phyloP scores from a whole-genome alignment of 148 eudicot genomes.

The Camellia granthamiana region DNA sequence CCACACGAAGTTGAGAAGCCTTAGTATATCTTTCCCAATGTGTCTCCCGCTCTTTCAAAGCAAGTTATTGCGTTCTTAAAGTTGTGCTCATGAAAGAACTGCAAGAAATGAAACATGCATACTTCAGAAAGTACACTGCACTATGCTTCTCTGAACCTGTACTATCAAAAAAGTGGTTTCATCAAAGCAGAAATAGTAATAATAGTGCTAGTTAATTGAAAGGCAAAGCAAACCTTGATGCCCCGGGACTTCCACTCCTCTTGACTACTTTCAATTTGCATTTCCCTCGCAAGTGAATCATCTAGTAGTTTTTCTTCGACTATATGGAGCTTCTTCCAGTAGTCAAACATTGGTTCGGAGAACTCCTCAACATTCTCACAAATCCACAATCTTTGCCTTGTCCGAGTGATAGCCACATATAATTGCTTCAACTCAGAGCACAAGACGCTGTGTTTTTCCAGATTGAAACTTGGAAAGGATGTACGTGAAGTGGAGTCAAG shows the following conservation, averaged over 20 bases:
- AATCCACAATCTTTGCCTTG: conserved; percentile 23
- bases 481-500: conserved; percentile 20
- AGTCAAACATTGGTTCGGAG: conserved; percentile 44
- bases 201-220: too few relatives aligned
- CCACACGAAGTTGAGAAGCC: conserved; percentile 37
- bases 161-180: not conserved
- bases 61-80: conserved; percentile 52
- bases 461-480: conserved; percentile 25
- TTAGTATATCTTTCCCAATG: conserved; percentile 39
- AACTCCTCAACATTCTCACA: conserved; percentile 18
- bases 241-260: conserved; percentile 54
- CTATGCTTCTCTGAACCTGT: too few relatives aligned
- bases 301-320: conserved; percentile 40
- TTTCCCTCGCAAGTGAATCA: conserved; percentile 41
- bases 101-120: not conserved
- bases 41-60: conserved; percentile 60
- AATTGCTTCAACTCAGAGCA: conserved; percentile 41
- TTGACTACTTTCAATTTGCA: conserved; percentile 44
- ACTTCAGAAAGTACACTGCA: too few relatives aligned
- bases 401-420: conserved; percentile 13
- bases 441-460: conserved; percentile 27
- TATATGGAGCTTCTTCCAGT: conserved; percentile 43
- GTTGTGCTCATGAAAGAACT: conserved; percentile 47
- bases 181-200: too few relatives aligned
- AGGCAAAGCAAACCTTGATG: conserved; percentile 31